phyloP scores from a whole-genome alignment of 305 asterid genomes.

The Andrographis paniculata region DNA sequence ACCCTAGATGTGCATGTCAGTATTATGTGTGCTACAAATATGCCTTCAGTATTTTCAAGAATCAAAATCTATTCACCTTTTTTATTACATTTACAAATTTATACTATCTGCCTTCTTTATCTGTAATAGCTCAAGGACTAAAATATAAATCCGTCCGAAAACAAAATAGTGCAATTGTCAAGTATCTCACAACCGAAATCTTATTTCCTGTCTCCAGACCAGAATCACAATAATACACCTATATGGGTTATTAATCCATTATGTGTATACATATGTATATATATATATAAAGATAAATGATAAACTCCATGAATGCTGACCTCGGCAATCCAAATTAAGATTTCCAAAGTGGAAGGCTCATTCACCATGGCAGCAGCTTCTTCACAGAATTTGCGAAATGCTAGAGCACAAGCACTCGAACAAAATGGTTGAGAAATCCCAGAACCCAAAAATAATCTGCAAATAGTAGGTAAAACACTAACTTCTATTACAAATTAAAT shows the following conservation, averaged over 20 bases:
- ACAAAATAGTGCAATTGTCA: conserved; percentile 3
- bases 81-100: too few relatives aligned
- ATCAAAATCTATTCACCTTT: too few relatives aligned
- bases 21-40: too few relatives aligned
- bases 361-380: conserved; percentile 55
- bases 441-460: conserved; percentile 72
- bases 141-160: background rate
- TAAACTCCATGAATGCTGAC: conserved; percentile 33
- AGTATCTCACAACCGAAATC: conserved; percentile 6
- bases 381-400: conserved; percentile 79
- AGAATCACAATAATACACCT: conserved; percentile 18
- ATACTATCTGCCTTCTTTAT: background rate
- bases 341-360: conserved; percentile 74
- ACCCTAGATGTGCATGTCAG: background rate
- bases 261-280: too few relatives aligned
- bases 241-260: conserved; percentile 13
- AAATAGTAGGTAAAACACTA: conserved; percentile 27
- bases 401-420: conserved; percentile 66
- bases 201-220: conserved; percentile 37
- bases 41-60: too few relatives aligned
- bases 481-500: conserved; percentile 13
- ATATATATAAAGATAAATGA: too few relatives aligned
- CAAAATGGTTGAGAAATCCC: conserved; percentile 69
- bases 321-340: conserved; percentile 87
- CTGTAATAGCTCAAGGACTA: background rate